Conservation (phyloP, 495 filamentous ascomycete species). For the Achaetomiella virescens region DNA sequence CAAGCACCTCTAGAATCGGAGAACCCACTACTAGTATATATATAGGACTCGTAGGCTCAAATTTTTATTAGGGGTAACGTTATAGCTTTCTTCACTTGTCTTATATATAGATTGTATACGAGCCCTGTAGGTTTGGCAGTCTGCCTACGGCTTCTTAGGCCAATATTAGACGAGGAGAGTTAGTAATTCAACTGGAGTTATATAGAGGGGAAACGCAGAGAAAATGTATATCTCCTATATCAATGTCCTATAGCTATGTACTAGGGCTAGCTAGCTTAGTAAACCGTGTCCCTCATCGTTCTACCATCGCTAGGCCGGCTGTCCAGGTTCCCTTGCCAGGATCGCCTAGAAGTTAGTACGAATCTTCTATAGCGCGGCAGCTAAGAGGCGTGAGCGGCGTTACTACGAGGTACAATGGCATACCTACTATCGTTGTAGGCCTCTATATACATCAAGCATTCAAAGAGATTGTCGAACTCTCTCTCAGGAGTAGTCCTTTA, state of each 20-base stretch:
- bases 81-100: no score
- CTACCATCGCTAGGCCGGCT: neutral
- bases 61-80: no score
- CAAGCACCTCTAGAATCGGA: no score
- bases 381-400: conserved; percentile 10
- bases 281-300: neutral
- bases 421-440: conserved; percentile 11
- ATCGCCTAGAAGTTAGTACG: conserved; percentile 13
- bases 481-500: conserved; percentile 14
- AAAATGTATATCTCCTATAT: conserved; percentile 7
- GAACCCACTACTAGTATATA: no score
- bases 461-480: conserved; percentile 11
- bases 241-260: conserved; percentile 10
- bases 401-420: neutral
- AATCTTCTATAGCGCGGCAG: conserved; percentile 2
- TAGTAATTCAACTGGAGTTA: no score
- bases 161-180: neutral
- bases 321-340: conserved; percentile 3
- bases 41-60: no score
- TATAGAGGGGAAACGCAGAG: neutral
- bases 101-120: no score
- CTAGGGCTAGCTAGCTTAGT: conserved; percentile 2
- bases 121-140: no score
- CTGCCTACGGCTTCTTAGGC: no score
- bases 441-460: conserved; percentile 12